phyloP scores from a whole-genome alignment of 371 early-diverging fungal genomes.

The Lichtheimia ornata region DNA sequence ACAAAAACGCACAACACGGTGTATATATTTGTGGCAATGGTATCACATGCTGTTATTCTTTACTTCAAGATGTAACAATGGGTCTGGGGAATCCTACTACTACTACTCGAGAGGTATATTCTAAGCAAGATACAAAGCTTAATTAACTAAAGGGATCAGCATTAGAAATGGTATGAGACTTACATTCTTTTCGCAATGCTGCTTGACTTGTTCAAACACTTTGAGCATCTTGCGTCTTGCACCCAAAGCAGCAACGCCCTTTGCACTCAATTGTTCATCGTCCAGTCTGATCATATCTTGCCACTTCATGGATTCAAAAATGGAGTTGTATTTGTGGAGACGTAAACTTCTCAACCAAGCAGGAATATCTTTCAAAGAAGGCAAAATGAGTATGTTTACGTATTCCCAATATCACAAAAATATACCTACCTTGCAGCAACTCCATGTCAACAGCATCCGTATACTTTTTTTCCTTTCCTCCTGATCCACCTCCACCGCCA shows the following conservation, averaged over 20 bases:
- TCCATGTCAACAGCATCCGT: constrained; percentile 74
- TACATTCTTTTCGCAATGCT: constrained; percentile 43
- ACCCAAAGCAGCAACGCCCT: constrained; percentile 91
- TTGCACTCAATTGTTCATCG: constrained; percentile 78
- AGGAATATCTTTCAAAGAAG: constrained; percentile 73
- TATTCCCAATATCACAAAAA: neutral
- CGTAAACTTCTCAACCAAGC: constrained; percentile 87
- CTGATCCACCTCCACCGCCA: constrained; percentile 15
- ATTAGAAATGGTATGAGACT: constrained; percentile 7
- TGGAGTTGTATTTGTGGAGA: constrained; percentile 87
- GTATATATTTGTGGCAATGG: no score
- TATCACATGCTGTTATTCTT: no score
- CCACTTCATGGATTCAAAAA: constrained; percentile 87
- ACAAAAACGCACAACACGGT: no score
- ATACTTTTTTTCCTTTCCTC: constrained; percentile 72
- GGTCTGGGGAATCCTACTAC: no score
- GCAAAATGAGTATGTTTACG: neutral
- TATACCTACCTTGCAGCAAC: constrained; percentile 63
- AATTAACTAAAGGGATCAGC: neutral
- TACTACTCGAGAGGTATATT: constrained; percentile 3
- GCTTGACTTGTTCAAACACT: constrained; percentile 85
- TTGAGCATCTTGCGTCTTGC: constrained; percentile 94
- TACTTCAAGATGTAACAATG: no score
- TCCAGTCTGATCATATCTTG: constrained; percentile 79
- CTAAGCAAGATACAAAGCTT: neutral